These are phyloP conservation scores for Sphagnum tenellum DNA, from an alignment of 225 moss, liverwort and hornwort genomes.

Conservation along the genomic window DNA sequence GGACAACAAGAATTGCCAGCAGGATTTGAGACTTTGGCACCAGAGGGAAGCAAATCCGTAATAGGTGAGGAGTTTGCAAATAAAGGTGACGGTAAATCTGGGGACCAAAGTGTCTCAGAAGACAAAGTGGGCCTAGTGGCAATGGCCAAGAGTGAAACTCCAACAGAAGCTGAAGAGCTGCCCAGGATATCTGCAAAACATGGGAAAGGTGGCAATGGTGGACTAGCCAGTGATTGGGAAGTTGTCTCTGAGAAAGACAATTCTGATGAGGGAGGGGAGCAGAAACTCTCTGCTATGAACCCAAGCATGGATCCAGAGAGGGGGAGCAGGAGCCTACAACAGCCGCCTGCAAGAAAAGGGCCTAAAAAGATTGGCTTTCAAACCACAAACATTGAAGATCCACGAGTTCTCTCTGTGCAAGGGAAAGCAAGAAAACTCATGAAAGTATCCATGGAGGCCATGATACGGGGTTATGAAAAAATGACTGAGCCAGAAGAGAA, in stretches of 20 bases:
- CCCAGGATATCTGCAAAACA: not conserved
- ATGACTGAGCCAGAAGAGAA: slow-evolving; percentile 60
- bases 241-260: slow-evolving; percentile 80
- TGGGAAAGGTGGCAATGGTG: slow-evolving; percentile 34
- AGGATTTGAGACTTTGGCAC: slow-evolving; percentile 2
- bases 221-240: slow-evolving; percentile 75
- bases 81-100: slow-evolving; percentile 3
- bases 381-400: slow-evolving; percentile 5
- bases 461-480: slow-evolving; percentile 81
- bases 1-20: too few species aligned
- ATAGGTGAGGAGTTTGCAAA: slow-evolving; percentile 16
- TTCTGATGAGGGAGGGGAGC: slow-evolving; percentile 43
- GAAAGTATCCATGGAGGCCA: slow-evolving; percentile 92
- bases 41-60: slow-evolving; percentile 18
- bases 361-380: slow-evolving; percentile 24
- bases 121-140: slow-evolving; percentile 32
- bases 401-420: slow-evolving; percentile 34
- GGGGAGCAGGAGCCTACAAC: not conserved
- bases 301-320: slow-evolving; percentile 29
- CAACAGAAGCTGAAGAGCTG: slow-evolving; percentile 2
- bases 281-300: slow-evolving; percentile 22
- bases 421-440: slow-evolving; percentile 43
- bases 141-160: slow-evolving; percentile 22
- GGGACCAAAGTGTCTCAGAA: slow-evolving; percentile 10
- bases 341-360: not conserved